Evolutionary conservation across 495 filamentous ascomycete genomes (phyloP).

Genomic region (Penicillium canariense): DNA sequence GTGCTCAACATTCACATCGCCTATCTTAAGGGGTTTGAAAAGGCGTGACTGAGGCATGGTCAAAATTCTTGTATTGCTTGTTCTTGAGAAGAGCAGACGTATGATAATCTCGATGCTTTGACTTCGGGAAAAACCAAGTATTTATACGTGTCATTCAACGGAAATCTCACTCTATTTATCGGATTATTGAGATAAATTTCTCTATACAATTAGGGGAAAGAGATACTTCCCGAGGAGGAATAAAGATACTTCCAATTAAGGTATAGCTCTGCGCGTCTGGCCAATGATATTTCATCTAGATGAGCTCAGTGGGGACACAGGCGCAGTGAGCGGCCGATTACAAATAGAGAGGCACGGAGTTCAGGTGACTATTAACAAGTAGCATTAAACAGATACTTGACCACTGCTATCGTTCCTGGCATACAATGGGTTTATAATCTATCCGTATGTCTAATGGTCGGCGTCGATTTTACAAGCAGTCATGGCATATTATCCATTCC

Average conservation of each 20-base stretch:
- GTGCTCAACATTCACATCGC: constrained; percentile 41
- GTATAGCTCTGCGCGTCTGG: background rate
- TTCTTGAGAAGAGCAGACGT: background rate
- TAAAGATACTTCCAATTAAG: constrained; percentile 16
- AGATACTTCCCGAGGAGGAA: constrained; percentile 18
- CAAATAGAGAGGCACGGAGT: background rate
- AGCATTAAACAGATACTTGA: too few species aligned
- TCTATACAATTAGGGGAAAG: constrained; percentile 6
- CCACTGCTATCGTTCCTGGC: too few species aligned
- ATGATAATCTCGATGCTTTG: background rate
- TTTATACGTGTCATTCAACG: background rate
- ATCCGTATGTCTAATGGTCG: too few species aligned
- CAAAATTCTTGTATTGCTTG: background rate
- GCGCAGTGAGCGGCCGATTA: background rate
- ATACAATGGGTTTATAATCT: too few species aligned
- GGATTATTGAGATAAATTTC: background rate
- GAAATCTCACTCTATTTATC: background rate
- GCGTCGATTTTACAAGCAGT: too few species aligned
- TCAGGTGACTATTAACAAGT: too few species aligned
- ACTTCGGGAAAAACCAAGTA: background rate
- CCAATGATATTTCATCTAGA: background rate
- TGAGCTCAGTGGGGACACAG: background rate
- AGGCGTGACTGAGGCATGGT: constrained; percentile 27
- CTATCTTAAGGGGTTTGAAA: constrained; percentile 52
- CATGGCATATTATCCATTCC: too few species aligned